Percentiles rank a stretch among this genome's conserved stretches.
phyloP scores from a whole-genome alignment of 1,284 basidiomycete species.

The Ceratobasidium sp. region DNA sequence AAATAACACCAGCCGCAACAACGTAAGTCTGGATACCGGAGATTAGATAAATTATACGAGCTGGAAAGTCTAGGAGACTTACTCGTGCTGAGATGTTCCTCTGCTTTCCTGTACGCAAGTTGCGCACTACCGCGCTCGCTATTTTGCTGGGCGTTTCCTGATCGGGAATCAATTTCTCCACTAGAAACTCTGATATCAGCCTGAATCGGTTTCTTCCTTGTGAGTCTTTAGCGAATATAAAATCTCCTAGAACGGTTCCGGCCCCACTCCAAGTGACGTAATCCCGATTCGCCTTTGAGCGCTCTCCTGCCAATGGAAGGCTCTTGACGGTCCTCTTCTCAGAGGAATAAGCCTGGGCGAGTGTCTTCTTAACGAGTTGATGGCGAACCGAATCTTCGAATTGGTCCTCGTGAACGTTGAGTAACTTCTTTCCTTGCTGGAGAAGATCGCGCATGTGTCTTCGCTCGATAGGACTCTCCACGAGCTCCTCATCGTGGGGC shows the following conservation, averaged over 20 bases:
- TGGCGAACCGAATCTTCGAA: constrained; percentile 40
- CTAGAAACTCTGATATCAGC: constrained; percentile 28
- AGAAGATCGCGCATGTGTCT: constrained; percentile 27
- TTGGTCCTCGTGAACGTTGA: constrained; percentile 36
- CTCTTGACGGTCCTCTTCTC: constrained; percentile 17
- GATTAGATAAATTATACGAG: neutral
- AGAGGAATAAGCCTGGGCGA: constrained; percentile 2
- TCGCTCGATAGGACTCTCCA: constrained; percentile 18
- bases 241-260: constrained; percentile 37
- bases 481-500: constrained; percentile 42
- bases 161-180: constrained; percentile 22
- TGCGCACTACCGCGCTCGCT: neutral
- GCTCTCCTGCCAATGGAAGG: constrained; percentile 34
- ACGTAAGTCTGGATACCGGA: constrained; percentile 21
- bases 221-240: constrained; percentile 8
- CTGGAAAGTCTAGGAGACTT: neutral
- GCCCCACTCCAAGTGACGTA: constrained; percentile 40
- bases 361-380: constrained; percentile 33
- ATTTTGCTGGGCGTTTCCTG: neutral
- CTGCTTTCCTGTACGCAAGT: constrained; percentile 24
- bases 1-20: constrained; percentile 31
- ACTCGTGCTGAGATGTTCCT: constrained; percentile 32
- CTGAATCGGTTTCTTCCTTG: constrained; percentile 28
- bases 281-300: constrained; percentile 35
- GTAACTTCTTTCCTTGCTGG: constrained; percentile 23